phyloP scores from a whole-genome alignment of 1,284 basidiomycete genomes.

The Rugosomyces carneus region DNA sequence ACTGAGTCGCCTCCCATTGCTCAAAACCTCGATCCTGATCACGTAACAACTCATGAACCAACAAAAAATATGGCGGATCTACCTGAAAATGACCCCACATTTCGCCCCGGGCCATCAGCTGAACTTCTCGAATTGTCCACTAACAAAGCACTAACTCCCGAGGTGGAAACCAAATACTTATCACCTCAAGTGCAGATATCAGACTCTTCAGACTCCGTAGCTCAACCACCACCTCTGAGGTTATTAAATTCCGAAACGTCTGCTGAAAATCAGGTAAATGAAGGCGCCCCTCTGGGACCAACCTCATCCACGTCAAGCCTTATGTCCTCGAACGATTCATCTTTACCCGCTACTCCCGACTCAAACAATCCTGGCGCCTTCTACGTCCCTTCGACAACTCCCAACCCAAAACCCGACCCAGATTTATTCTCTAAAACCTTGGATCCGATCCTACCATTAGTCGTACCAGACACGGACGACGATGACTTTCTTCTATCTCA shows the following conservation, averaged over 20 bases:
- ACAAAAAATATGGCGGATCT: too few relatives aligned
- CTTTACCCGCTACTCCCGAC: constrained; percentile 11
- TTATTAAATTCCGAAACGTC: neutral
- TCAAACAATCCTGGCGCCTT: constrained; percentile 4
- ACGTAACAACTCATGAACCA: too few relatives aligned
- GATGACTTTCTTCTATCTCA: constrained; percentile 15
- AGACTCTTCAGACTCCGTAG: neutral
- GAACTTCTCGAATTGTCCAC: too few relatives aligned
- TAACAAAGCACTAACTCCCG: neutral
- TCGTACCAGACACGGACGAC: constrained; percentile 10
- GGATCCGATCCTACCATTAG: constrained; percentile 5
- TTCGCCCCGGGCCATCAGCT: too few relatives aligned
- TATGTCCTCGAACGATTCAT: constrained; percentile 12
- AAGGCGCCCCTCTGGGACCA: neutral
- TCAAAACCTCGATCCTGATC: too few relatives aligned
- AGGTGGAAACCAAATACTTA: neutral
- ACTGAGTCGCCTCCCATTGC: too few relatives aligned
- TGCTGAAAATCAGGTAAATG: neutral
- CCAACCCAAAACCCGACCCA: constrained; percentile 1
- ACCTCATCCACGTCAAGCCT: constrained; percentile 10
- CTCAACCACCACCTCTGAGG: neutral
- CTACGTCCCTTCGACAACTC: constrained; percentile 13
- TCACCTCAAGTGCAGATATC: neutral
- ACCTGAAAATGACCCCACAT: too few relatives aligned
- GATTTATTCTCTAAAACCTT: constrained; percentile 9